Percentiles rank a stretch among this genome's conserved stretches.
phyloP scores from a whole-genome alignment of 2,329 filamentous ascomycete genomes.

The Cordyceps fumosorosea region DNA sequence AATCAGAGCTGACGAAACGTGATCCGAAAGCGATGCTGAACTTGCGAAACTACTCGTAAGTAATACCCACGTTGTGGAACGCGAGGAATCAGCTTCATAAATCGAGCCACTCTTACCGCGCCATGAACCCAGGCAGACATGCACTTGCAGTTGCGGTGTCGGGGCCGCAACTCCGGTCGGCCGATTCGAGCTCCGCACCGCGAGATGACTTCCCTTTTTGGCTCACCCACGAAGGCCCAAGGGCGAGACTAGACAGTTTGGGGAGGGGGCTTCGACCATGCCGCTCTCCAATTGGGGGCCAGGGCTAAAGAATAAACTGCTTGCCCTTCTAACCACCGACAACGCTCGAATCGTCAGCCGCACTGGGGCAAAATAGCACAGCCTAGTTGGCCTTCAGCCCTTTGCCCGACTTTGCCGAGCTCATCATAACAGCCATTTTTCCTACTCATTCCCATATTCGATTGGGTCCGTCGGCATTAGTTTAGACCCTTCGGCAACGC shows the following conservation, averaged over 20 bases:
- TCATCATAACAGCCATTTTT: not conserved
- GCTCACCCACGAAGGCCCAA: not conserved
- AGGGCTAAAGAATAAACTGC: too few relatives aligned
- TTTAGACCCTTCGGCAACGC: not conserved
- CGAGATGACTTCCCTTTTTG: conserved; percentile 8
- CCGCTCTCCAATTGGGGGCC: too few relatives aligned
- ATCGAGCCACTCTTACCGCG: not conserved
- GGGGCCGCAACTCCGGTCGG: not conserved
- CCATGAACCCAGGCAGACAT: not conserved
- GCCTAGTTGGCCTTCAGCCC: not conserved
- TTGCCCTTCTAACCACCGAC: not conserved
- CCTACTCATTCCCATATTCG: too few relatives aligned
- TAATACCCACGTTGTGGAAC: not conserved
- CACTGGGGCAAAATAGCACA: conserved; percentile 3
- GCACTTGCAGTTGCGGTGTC: not conserved
- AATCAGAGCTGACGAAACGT: not conserved
- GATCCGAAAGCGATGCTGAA: not conserved
- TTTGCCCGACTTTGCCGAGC: conserved; percentile 15
- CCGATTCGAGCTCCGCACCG: not conserved
- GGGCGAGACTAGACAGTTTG: too few relatives aligned
- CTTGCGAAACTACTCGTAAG: not conserved
- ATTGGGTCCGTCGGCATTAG: not conserved
- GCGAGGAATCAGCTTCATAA: not conserved
- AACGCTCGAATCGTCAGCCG: not conserved
- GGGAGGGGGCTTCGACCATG: too few relatives aligned